phyloP scores from a whole-genome alignment of 2,329 filamentous ascomycete species.

The Colletotrichum sp. region DNA sequence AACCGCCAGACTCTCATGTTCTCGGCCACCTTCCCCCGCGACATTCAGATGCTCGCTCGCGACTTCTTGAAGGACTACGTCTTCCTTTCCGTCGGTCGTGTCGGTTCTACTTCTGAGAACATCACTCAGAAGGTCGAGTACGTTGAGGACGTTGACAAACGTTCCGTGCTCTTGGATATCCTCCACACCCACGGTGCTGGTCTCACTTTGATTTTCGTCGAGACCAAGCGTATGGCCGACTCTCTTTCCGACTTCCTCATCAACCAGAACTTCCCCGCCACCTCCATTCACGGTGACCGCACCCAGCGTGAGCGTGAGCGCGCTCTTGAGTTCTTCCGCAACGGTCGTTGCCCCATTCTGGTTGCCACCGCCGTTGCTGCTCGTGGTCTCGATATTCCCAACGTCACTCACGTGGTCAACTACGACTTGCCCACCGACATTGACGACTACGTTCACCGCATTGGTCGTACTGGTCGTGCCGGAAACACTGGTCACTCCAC shows the following conservation, averaged over 20 bases:
- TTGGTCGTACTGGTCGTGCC: constrained; percentile 99
- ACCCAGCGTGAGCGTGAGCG: constrained; percentile 99
- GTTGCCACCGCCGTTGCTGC: constrained; percentile 97
- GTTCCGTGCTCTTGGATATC: constrained; percentile 95
- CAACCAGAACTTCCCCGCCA: constrained; percentile 98
- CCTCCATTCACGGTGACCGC: constrained; percentile 97
- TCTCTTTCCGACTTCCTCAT: constrained; percentile 97
- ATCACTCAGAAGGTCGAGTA: constrained; percentile 99
- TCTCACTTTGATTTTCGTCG: constrained; percentile 96
- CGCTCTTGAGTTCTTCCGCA: constrained; percentile 96
- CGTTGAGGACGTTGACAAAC: constrained; percentile 96
- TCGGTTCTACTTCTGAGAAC: constrained; percentile 99
- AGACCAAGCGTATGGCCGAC: constrained; percentile 99
- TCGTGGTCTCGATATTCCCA: constrained; percentile 89
- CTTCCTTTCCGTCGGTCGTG: constrained; percentile 97
- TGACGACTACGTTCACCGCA: constrained; percentile 98
- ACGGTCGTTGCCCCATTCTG: constrained; percentile 91
- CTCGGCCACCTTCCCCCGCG: constrained; percentile 97
- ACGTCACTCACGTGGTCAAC: constrained; percentile 97
- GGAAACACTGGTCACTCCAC: constrained; percentile 98
- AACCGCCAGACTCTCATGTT: constrained; percentile 99
- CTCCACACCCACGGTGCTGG: constrained; percentile 91
- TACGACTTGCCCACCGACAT: constrained; percentile 99
- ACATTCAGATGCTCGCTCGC: constrained; percentile 98
- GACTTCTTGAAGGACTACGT: constrained; percentile 99